phyloP scores from a whole-genome alignment of 257 asterid genomes.

The Coffea eugenioides region DNA sequence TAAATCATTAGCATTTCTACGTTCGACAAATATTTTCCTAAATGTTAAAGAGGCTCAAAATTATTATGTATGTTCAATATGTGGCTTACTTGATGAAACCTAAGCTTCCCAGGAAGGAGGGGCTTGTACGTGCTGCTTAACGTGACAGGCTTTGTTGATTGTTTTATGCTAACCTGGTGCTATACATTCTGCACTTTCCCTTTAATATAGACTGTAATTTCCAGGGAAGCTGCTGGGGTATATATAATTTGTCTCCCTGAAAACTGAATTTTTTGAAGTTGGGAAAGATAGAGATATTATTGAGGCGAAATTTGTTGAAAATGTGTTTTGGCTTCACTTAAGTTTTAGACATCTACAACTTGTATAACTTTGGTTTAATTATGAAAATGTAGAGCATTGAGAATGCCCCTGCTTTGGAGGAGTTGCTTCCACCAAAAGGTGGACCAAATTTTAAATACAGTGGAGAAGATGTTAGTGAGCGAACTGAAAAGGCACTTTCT shows the following conservation, averaged over 20 bases:
- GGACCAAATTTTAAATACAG: slow-evolving; percentile 63
- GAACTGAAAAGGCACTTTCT: slow-evolving; percentile 68
- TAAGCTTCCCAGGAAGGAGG: too few species aligned
- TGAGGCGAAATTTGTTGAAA: background rate
- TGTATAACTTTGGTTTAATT: slow-evolving; percentile 13
- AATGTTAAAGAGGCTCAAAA: background rate
- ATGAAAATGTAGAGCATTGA: slow-evolving; percentile 68
- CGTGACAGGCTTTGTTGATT: background rate
- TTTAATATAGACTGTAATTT: background rate
- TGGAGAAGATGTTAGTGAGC: slow-evolving; percentile 60
- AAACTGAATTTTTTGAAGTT: background rate
- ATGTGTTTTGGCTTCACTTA: background rate
- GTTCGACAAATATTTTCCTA: background rate
- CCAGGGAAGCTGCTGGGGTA: background rate
- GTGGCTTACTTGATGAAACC: background rate
- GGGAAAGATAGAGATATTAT: background rate
- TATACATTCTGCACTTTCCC: background rate
- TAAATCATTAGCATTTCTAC: background rate
- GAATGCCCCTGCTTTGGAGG: slow-evolving; percentile 92
- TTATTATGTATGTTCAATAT: background rate
- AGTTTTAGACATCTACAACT: background rate
- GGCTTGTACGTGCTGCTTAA: background rate
- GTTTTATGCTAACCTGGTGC: background rate
- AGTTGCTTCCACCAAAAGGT: slow-evolving; percentile 92
- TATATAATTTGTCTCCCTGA: background rate